Evolutionary conservation across 495 filamentous ascomycete genomes (phyloP), one percentile per base, ranked within the genome.

Genomic region (Halenospora varia): DNA sequence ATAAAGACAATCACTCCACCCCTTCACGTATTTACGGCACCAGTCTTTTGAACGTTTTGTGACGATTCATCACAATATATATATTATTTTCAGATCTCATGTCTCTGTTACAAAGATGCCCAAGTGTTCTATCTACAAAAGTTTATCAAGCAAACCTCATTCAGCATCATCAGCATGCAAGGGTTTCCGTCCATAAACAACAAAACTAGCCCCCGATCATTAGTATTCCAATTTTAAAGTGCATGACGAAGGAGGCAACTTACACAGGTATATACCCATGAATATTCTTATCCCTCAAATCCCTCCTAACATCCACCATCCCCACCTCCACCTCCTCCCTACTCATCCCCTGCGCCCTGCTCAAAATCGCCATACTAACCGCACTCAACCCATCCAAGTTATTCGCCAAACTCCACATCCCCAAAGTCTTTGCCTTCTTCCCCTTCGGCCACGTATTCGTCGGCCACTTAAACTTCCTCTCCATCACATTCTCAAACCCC

Each of bases 401-500:
- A 55, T 74, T 67, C 13, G 61, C 60, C 62, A 68, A 66, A 47
- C 66, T 62, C 73, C 73, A 78, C 41, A 61, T 54, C 0, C 80
- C 80, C 19, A 83, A 62, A 41, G 74, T 64, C 61, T 81, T 82
- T 51, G 77, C 52, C 10, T 71, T 67, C 45, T 62, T 61, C 25
- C 81, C 75, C 24, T 69, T 72, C 0, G 78, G 62, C 82, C 82
- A 84, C 8, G 79, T 61, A 10, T 70, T 70, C 20, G 59, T 51
- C 2, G 86, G 86, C 23, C 80, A 69, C 62, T 83, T 82, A 51
- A 68, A 73, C 11, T 74, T 42, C 29, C 66, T 66, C 59, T 82
- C 73, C n/a, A 79, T 62, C n/a, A 87, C 74, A 59, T 84, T 78
- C 19, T 77, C 71, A 61, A 87, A 89, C 0, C 85, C 83, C 0